Evolutionary conservation across 2,329 filamentous ascomycete species (phyloP).

Genomic region (Phialocephala sp.): DNA sequence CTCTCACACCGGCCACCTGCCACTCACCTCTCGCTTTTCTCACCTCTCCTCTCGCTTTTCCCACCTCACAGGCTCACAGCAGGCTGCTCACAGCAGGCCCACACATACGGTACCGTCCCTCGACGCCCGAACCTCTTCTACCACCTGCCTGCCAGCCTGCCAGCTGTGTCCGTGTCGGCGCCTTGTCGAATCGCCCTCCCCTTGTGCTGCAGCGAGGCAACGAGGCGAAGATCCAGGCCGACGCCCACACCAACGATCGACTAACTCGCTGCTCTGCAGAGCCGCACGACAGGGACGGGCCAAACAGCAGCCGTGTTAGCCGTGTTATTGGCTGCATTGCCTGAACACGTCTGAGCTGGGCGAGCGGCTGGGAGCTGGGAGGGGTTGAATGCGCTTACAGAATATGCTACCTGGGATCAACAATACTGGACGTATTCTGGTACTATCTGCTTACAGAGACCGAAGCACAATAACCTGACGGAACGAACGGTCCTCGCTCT

Average conservation of each 20-base stretch:
- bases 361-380: not conserved
- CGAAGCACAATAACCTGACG: no score
- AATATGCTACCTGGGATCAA: not conserved
- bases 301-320: no score
- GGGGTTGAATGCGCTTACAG: not conserved
- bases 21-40: no score
- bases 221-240: not conserved
- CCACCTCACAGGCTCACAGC: no score
- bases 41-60: no score
- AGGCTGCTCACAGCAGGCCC: no score
- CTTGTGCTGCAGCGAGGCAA: not conserved
- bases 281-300: not conserved
- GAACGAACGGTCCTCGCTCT: not conserved
- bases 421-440: no score
- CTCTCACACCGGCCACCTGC: no score
- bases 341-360: not conserved
- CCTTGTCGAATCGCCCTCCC: slow-evolving; percentile 1
- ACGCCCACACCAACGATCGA: not conserved
- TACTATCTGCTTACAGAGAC: no score
- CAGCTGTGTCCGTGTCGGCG: not conserved
- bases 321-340: not conserved
- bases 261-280: not conserved
- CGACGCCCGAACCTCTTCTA: no score
- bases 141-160: not conserved
- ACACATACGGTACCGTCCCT: no score